These are phyloP conservation scores for Vigna hirtella DNA, from an alignment of 306 rosid genomes.

Conservation along the genomic window DNA sequence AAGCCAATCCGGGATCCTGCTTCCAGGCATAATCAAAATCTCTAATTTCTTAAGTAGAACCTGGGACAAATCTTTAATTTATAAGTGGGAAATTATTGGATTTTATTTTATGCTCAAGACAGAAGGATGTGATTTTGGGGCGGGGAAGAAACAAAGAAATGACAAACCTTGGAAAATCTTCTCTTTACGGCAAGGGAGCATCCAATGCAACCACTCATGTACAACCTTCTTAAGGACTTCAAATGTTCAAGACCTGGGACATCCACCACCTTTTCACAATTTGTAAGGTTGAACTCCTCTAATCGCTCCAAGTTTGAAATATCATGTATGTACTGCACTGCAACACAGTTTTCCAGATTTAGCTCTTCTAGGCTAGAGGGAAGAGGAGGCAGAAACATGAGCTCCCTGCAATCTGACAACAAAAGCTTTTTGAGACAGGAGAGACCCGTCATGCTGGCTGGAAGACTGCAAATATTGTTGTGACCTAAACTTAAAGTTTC, in stretches of 20 bases:
- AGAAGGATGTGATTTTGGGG: not conserved
- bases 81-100: not conserved
- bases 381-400: conserved; percentile 60
- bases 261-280: conserved; percentile 57
- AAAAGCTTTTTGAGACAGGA: conserved; percentile 51
- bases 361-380: conserved; percentile 59
- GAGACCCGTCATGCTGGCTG: conserved; percentile 58
- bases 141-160: not conserved
- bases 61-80: conserved; percentile 39
- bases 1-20: conserved; percentile 64
- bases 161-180: conserved; percentile 62
- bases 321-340: conserved; percentile 52
- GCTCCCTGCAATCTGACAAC: conserved; percentile 52
- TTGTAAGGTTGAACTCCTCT: conserved; percentile 53
- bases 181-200: conserved; percentile 48
- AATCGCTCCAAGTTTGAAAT: conserved; percentile 57
- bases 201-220: conserved; percentile 57
- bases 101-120: not conserved
- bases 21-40: conserved; percentile 61
- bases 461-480: conserved; percentile 57
- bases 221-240: conserved; percentile 58
- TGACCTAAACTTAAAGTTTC: conserved; percentile 48
- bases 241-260: conserved; percentile 66
- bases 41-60: conserved; percentile 49
- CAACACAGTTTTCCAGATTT: conserved; percentile 52